Evolutionary conservation across 2,329 filamentous ascomycete species (phyloP).

Genomic region (Botrytis sinoallii): DNA sequence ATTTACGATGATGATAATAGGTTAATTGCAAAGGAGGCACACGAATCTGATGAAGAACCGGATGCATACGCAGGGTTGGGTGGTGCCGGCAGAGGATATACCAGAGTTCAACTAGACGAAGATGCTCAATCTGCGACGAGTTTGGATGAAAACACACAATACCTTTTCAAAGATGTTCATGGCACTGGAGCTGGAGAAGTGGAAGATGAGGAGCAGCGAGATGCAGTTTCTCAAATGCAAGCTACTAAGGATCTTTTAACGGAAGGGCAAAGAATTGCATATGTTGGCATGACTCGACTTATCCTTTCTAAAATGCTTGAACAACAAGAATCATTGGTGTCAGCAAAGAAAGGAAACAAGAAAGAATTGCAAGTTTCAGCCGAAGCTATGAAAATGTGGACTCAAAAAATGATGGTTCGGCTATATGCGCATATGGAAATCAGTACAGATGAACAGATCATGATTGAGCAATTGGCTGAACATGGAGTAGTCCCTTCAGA

Average conservation of each 20-base stretch:
- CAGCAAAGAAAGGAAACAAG: slow-evolving; percentile 57
- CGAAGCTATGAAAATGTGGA: slow-evolving; percentile 90
- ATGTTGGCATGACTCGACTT: slow-evolving; percentile 84
- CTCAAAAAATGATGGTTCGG: slow-evolving; percentile 96
- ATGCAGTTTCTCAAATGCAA: slow-evolving; percentile 86
- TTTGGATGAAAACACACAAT: slow-evolving; percentile 95
- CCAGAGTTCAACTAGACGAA: slow-evolving; percentile 89
- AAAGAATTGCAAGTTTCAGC: slow-evolving; percentile 67
- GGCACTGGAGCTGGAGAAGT: slow-evolving; percentile 56
- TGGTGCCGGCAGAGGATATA: slow-evolving; percentile 92
- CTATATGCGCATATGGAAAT: slow-evolving; percentile 97
- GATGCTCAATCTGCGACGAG: slow-evolving; percentile 92
- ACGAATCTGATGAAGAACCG: slow-evolving; percentile 63
- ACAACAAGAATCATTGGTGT: slow-evolving; percentile 60
- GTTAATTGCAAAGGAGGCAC: slow-evolving; percentile 77
- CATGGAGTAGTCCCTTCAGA: slow-evolving; percentile 86
- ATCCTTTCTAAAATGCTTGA: slow-evolving; percentile 75
- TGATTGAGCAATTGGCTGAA: slow-evolving; percentile 95
- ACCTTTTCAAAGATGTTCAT: slow-evolving; percentile 78
- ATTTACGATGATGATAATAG: slow-evolving; percentile 93
- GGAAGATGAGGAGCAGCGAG: slow-evolving; percentile 78
- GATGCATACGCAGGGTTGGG: slow-evolving; percentile 75
- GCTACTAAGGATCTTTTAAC: slow-evolving; percentile 94
- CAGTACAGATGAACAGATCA: slow-evolving; percentile 83
- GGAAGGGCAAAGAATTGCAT: slow-evolving; percentile 92